Conservation (phyloP, 1,139 yeast species). For the Scheffersomyces stambukii region DNA sequence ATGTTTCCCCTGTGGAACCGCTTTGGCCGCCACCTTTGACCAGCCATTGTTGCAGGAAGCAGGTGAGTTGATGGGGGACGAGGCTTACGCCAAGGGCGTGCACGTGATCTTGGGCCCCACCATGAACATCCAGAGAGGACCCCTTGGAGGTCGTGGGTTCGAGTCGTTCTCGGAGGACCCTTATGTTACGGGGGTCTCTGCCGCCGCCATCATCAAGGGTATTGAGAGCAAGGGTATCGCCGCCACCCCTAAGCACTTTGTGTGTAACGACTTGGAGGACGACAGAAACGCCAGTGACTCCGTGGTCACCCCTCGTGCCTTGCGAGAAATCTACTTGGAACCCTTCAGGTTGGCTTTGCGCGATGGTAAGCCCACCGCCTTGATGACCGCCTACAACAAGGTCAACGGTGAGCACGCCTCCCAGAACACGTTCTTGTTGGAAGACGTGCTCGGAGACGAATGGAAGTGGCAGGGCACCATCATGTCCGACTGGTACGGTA, state of each 20-base stretch:
- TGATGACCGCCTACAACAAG: slow-evolving; percentile 60
- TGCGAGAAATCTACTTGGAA: slow-evolving; percentile 56
- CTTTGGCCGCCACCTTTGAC: slow-evolving; percentile 41
- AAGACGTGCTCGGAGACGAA: slow-evolving; percentile 34
- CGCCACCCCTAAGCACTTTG: slow-evolving; percentile 58
- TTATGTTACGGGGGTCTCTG: slow-evolving; percentile 26
- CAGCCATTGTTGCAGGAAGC: slow-evolving; percentile 22
- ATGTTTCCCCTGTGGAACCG: slow-evolving; percentile 38
- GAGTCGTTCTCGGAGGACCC: slow-evolving; percentile 35
- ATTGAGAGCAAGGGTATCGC: slow-evolving; percentile 35
- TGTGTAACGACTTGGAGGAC: slow-evolving; percentile 58
- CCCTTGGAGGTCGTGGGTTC: slow-evolving; percentile 34
- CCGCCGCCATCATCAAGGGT: slow-evolving; percentile 25
- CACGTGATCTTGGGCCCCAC: slow-evolving; percentile 34
- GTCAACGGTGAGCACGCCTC: slow-evolving; percentile 55
- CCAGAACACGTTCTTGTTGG: slow-evolving; percentile 37
- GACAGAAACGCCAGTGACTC: slow-evolving; percentile 49
- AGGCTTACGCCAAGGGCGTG: slow-evolving; percentile 29
- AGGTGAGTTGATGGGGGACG: slow-evolving; percentile 30
- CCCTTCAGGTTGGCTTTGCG: slow-evolving; percentile 59
- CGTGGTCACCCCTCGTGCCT: slow-evolving; percentile 50
- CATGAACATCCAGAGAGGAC: slow-evolving; percentile 29
- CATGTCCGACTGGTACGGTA: slow-evolving; percentile 65
- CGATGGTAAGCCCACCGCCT: slow-evolving; percentile 28
- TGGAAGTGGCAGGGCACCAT: slow-evolving; percentile 46